Percentiles rank a stretch among this genome's conserved stretches.
Conservation (phyloP, 441 rosid genomes). For the Pelargonium myrrhifolium region DNA sequence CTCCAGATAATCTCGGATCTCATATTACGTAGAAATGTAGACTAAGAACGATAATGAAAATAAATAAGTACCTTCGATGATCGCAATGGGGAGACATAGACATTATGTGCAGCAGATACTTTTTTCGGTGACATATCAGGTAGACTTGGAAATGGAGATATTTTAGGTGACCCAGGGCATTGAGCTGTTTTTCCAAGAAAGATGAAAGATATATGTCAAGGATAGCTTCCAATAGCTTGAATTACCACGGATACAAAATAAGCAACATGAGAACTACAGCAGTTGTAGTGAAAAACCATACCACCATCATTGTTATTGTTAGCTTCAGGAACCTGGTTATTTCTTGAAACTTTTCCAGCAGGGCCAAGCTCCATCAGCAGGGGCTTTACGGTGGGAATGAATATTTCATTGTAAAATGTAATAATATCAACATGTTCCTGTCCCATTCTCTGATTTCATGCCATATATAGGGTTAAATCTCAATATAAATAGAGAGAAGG, state of each 20-base stretch:
- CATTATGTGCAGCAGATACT: conserved; percentile 81
- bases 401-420: conserved; percentile 84
- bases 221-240: conserved; percentile 9
- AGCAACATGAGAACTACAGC: background rate
- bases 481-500: conserved; percentile 12
- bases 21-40: background rate
- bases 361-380: conserved; percentile 75
- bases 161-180: conserved; percentile 79
- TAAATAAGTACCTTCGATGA: conserved; percentile 66
- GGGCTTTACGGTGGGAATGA: conserved; percentile 73
- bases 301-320: conserved; percentile 66
- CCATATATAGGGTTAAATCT: conserved; percentile 24
- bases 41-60: background rate
- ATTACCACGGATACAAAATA: conserved; percentile 1
- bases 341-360: conserved; percentile 37
- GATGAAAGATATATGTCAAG: conserved; percentile 17
- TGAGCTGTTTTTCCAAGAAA: conserved; percentile 42
- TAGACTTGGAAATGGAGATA: conserved; percentile 71
- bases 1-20: too few relatives aligned
- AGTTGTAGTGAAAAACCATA: conserved; percentile 16
- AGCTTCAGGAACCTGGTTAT: conserved; percentile 40
- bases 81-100: conserved; percentile 89
- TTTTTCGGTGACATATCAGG: conserved; percentile 98
- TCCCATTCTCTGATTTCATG: conserved; percentile 56
- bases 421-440: conserved; percentile 84